Evolutionary conservation across 208 protist species (phyloP), one percentile per base, ranked within the genome.

Genomic region (Trypanosoma grayi): DNA sequence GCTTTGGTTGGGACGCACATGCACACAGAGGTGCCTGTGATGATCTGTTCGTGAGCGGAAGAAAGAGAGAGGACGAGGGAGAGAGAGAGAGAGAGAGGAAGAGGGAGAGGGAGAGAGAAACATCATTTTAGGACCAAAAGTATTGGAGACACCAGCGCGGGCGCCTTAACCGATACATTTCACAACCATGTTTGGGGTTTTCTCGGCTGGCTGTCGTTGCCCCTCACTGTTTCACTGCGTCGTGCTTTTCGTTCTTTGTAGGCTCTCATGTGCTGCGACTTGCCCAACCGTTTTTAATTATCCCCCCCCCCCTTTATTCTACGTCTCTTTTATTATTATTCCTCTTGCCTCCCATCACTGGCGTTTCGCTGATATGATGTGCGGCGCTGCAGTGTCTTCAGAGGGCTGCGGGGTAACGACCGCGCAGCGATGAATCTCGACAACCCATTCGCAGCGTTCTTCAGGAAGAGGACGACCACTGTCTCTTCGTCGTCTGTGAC

Each of bases 381-480:
- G 10, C 16, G 33, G 50, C 27, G n/a, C n/a, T n/a, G n/a, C n/a
- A n/a, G n/a, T n/a, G n/a, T n/a, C n/a, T n/a, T n/a, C n/a, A n/a
- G n/a, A n/a, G n/a, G n/a, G n/a, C n/a, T n/a, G n/a, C n/a, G n/a
- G n/a, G n/a, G 22, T 9, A 60, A 36, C 14, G 48, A 37, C 24
- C 16, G 18, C 5, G 22, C 28, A 4, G 7, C 24, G 43, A 73
- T 73, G 59, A 55, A 22, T 41, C 50, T 66, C 22, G 44, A 60
- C 25, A 73, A 60, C 22, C 31, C 40, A 33, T 66, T 61, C 24
- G 52, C 63, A 14, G 48, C 25, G 1, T 65, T 71, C 24, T 11
- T 71, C 2, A 47, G 43, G 11, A 71, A 71, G 18, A 53, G 30
- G 31, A n/a, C n/a, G n/a, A n/a, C n/a, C n/a, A n/a, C n/a, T n/a